Evolutionary conservation across 2,329 filamentous ascomycete genomes (phyloP).

Genomic region (Rugonectria rugulosa): DNA sequence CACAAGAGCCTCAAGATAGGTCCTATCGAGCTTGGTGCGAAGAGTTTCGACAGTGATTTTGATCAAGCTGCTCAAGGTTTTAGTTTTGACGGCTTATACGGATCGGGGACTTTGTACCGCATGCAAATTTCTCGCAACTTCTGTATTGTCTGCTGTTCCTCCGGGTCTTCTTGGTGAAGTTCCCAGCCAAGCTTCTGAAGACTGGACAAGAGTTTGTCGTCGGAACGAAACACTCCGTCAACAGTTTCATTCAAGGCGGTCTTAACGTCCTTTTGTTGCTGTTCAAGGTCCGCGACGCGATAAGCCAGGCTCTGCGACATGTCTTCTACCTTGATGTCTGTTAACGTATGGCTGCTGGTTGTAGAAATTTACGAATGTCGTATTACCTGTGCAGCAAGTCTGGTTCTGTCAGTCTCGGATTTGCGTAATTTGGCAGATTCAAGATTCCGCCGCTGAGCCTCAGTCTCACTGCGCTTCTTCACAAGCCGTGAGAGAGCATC

Average conservation of each 20-base stretch:
- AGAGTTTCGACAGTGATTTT: slow-evolving; percentile 64
- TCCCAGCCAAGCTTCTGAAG: slow-evolving; percentile 72
- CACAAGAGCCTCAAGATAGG: slow-evolving; percentile 58
- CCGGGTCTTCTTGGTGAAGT: slow-evolving; percentile 59
- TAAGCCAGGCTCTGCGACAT: slow-evolving; percentile 56
- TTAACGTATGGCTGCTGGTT: background rate
- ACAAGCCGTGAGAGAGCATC: slow-evolving; percentile 63
- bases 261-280: slow-evolving; percentile 56
- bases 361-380: background rate
- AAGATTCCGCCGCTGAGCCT: slow-evolving; percentile 40
- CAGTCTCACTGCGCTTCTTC: slow-evolving; percentile 47
- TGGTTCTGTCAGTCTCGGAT: slow-evolving; percentile 49
- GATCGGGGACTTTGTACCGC: slow-evolving; percentile 45
- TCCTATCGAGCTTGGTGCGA: slow-evolving; percentile 62
- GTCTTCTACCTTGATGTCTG: slow-evolving; percentile 53
- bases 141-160: slow-evolving; percentile 61
- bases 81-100: slow-evolving; percentile 4
- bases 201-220: slow-evolving; percentile 71
- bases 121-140: slow-evolving; percentile 67
- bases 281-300: slow-evolving; percentile 57
- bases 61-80: slow-evolving; percentile 54
- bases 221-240: slow-evolving; percentile 61
- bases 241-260: slow-evolving; percentile 57
- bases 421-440: slow-evolving; percentile 40
- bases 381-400: slow-evolving; percentile 51